Evolutionary conservation across 2,329 filamentous ascomycete genomes (phyloP).

Genomic region (Trichoderma citrinoviride): DNA sequence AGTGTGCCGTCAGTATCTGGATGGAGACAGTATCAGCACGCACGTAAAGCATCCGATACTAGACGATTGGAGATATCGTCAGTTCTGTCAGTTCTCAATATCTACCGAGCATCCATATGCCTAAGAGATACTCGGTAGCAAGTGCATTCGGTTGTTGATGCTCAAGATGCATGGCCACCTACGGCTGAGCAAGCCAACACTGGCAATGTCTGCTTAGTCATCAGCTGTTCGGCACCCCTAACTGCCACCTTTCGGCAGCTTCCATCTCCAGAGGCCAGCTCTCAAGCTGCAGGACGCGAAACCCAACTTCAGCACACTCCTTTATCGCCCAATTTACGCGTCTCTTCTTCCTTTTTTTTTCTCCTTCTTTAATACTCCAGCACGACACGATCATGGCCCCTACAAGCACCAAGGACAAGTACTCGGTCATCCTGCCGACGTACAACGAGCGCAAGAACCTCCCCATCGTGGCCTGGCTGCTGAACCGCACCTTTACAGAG

Average conservation of each 20-base stretch:
- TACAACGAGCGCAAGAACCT: slow-evolving; percentile 99
- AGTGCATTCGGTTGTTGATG: no score
- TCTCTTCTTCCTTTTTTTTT: background rate
- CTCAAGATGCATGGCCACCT: background rate
- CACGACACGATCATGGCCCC: slow-evolving; percentile 44
- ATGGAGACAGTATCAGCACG: no score
- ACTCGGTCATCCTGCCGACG: slow-evolving; percentile 95
- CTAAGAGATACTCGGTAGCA: no score
- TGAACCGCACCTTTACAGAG: slow-evolving; percentile 88
- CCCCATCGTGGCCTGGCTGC: slow-evolving; percentile 90
- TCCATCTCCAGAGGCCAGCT: slow-evolving; percentile 17
- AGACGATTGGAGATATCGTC: no score
- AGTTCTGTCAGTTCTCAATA: no score
- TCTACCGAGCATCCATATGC: no score
- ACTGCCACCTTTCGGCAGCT: slow-evolving; percentile 15
- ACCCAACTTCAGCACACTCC: slow-evolving; percentile 32
- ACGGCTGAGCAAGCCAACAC: background rate
- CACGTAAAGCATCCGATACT: no score
- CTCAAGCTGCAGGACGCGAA: slow-evolving; percentile 22
- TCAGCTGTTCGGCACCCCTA: background rate
- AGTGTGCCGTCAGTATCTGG: no score
- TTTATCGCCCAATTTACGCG: slow-evolving; percentile 24
- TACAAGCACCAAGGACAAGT: slow-evolving; percentile 61
- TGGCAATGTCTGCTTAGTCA: slow-evolving; percentile 16
- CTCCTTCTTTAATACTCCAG: background rate